These are phyloP conservation scores for Cyberlindnera americana DNA, from an alignment of 805 yeast genomes.

Conservation along the genomic window DNA sequence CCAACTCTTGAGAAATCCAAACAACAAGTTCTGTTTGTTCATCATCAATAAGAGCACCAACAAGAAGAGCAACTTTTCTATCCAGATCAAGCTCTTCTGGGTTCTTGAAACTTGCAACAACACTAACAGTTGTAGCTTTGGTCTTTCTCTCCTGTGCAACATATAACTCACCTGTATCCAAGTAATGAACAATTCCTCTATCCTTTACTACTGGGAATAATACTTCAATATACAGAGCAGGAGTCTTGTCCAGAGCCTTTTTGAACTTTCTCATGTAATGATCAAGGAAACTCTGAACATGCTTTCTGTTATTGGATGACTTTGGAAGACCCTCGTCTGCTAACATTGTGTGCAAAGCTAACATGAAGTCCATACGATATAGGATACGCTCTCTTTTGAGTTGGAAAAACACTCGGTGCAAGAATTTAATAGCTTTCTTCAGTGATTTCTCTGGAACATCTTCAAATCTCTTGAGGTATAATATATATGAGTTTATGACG, in stretches of 20 bases:
- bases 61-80: slow-evolving; percentile 47
- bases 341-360: slow-evolving; percentile 49
- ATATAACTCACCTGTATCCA: slow-evolving; percentile 53
- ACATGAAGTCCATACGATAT: slow-evolving; percentile 72
- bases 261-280: slow-evolving; percentile 62
- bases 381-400: slow-evolving; percentile 55
- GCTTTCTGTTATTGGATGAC: slow-evolving; percentile 45
- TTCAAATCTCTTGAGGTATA: slow-evolving; percentile 52
- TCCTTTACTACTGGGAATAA: slow-evolving; percentile 58
- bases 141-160: slow-evolving; percentile 15
- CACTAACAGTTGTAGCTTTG: slow-evolving; percentile 10
- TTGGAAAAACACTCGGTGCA: slow-evolving; percentile 66
- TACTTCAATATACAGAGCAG: slow-evolving; percentile 56
- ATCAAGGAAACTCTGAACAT: slow-evolving; percentile 60
- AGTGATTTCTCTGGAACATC: slow-evolving; percentile 62
- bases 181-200: slow-evolving; percentile 44
- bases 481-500: slow-evolving; percentile 63
- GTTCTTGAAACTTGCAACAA: slow-evolving; percentile 28
- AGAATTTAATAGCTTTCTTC: slow-evolving; percentile 61
- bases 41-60: slow-evolving; percentile 45
- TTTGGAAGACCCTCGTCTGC: slow-evolving; percentile 47
- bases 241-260: slow-evolving; percentile 46
- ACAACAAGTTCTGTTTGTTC: slow-evolving; percentile 41
- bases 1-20: slow-evolving; percentile 40
- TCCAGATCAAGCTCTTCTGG: slow-evolving; percentile 34